Evolutionary conservation across 2,329 filamentous ascomycete species (phyloP).

Genomic region (Corynespora cassiicola): DNA sequence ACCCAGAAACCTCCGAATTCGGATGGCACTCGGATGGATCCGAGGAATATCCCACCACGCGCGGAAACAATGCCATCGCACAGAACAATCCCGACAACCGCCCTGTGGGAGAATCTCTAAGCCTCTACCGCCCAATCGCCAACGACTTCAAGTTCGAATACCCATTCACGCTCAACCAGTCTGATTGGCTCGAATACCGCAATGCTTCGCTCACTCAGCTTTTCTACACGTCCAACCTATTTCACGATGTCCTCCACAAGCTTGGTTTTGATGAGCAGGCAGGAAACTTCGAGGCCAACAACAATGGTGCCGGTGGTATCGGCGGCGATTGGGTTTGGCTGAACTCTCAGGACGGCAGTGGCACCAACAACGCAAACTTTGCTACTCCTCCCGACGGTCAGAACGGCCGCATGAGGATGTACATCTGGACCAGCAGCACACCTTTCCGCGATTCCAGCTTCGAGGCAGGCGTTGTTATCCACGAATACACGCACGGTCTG

Average conservation of each 20-base stretch:
- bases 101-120: constrained; percentile 50
- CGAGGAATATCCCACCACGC: constrained; percentile 58
- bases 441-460: constrained; percentile 63
- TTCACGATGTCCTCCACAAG: constrained; percentile 64
- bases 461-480: constrained; percentile 66
- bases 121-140: constrained; percentile 59
- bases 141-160: constrained; percentile 52
- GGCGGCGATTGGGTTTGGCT: constrained; percentile 62
- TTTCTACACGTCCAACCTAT: constrained; percentile 67
- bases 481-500: constrained; percentile 54
- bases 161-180: constrained; percentile 30
- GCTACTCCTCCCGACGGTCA: constrained; percentile 60
- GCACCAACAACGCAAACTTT: constrained; percentile 64
- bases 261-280: constrained; percentile 65
- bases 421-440: constrained; percentile 58
- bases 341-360: constrained; percentile 63
- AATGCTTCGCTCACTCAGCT: constrained; percentile 65
- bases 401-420: constrained; percentile 65
- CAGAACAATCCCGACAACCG: constrained; percentile 56
- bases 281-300: constrained; percentile 67
- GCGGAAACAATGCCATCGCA: constrained; percentile 66
- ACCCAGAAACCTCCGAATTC: constrained; percentile 55
- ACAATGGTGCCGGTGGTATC: constrained; percentile 59
- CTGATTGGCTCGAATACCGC: constrained; percentile 48
- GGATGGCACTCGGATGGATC: constrained; percentile 61